Base-by-base conservation (phyloP, 148 eudicot genomes). In the Rhododendron kiyosumense region DNA sequence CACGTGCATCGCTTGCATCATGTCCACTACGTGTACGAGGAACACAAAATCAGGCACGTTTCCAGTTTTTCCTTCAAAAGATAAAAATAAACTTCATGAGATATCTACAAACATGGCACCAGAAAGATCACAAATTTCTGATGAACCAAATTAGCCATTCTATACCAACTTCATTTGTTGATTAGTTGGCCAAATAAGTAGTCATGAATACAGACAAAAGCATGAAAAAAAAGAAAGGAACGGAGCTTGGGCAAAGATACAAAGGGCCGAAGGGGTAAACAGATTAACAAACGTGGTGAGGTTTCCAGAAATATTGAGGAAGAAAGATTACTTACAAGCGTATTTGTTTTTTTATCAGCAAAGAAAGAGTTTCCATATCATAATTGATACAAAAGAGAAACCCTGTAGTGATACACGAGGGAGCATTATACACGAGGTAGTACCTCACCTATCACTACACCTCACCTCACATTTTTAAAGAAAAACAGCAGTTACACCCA, bases 21-120 rank as follows among this genome's bases (percentile, higher is more conserved):
- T 36, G 80, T 92, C 94, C 14, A 92, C 94, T 2, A 82, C 90
- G 61, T 92, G 94, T 51, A 78, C 94, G 22, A 92, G 88, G 76
- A 92, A 92, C 88, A 92, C 94, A 49, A 92, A 92, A 49, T 92
- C 92, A 0, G 94, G 93, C 59, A 86, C 90, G 36, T 90, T 88
- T 74, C 87, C 88, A 26, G 85, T 92, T 85, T 86, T 86, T 73
- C 87, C 83, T 87, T 85, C 86, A 86, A 81, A 41, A 48, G 82
- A 79, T 24, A 9, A 26, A 20, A 26, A 26, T 79, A 79, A 45
- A 48, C 34, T 45, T 77, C 18, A 7, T 79, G 81, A 78, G 81
- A 45, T 78, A 43, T 45, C 30, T 8, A 78, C 1, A 24, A 22
- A 38, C 43, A 77, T 7, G 49, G 80, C 3, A 38, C 80, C 49